Percentiles rank a stretch among this genome's conserved stretches.
Evolutionary conservation across 2,329 filamentous ascomycete species (phyloP).

Genomic region (Aureobasidium pullulans): DNA sequence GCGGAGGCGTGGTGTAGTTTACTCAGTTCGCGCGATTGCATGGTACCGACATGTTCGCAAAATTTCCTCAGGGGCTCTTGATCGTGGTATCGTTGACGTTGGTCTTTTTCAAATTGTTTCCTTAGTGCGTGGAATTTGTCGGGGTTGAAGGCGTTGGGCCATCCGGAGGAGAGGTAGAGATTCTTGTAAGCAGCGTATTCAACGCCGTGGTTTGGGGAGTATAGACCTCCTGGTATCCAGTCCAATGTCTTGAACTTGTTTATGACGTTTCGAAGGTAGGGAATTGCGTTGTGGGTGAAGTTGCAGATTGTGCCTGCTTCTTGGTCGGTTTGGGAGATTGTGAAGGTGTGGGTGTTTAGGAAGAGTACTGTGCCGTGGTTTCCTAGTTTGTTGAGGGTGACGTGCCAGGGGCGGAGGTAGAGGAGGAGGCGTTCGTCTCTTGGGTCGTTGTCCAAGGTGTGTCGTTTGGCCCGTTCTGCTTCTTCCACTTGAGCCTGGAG

Average conservation of each 20-base stretch:
- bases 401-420: constrained; percentile 11
- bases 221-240: constrained; percentile 10
- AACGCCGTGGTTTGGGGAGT: background rate
- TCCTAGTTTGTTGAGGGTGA: constrained; percentile 2
- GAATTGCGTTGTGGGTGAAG: background rate
- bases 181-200: background rate
- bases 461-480: background rate
- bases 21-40: background rate
- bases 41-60: background rate
- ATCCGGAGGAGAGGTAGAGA: background rate
- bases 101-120: background rate
- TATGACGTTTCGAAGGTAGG: background rate
- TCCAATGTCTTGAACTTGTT: background rate
- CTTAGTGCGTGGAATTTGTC: background rate
- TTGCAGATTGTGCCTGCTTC: too few relatives aligned
- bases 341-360: constrained; percentile 6
- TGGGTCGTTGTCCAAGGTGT: background rate
- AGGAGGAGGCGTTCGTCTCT: background rate
- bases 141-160: background rate
- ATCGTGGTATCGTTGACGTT: background rate
- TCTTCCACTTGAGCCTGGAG: background rate
- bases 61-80: background rate
- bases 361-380: constrained; percentile 12
- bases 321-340: background rate
- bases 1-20: background rate